These are phyloP conservation scores for Phalaenopsis equestris DNA, from an alignment of 106 monocot genomes.

Conservation along the genomic window DNA sequence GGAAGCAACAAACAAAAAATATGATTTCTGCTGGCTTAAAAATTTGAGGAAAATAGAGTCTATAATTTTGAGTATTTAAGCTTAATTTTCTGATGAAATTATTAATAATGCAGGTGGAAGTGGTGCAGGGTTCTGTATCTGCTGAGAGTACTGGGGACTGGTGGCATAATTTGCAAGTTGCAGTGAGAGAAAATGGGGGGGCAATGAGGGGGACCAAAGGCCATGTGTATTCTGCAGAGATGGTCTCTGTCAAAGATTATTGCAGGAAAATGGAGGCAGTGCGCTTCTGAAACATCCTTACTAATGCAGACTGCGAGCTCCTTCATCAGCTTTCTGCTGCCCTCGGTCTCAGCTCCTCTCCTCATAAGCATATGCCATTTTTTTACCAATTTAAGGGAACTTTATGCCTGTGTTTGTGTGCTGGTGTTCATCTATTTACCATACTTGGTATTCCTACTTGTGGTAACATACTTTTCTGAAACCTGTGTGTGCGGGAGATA, in stretches of 20 bases:
- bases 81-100: too few relatives aligned
- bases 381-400: conserved; percentile 3
- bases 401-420: neutral
- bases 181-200: neutral
- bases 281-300: neutral
- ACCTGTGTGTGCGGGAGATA: too few relatives aligned
- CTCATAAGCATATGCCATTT: neutral
- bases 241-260: conserved; percentile 6
- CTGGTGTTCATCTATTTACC: neutral
- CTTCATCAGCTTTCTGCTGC: neutral
- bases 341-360: neutral
- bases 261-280: neutral
- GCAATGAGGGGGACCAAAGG: conserved; percentile 2
- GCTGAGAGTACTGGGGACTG: too few relatives aligned
- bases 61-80: too few relatives aligned
- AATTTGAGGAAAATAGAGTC: too few relatives aligned
- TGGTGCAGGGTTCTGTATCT: too few relatives aligned
- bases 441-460: neutral
- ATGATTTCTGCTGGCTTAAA: too few relatives aligned
- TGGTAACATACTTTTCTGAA: neutral
- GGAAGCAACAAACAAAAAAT: too few relatives aligned
- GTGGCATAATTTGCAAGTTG: neutral
- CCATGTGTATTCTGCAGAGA: conserved; percentile 7
- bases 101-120: too few relatives aligned
- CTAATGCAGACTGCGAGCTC: neutral